These are phyloP conservation scores for Phragmites australis DNA, from an alignment of 176 grass and related monocot species.

Conservation along the genomic window DNA sequence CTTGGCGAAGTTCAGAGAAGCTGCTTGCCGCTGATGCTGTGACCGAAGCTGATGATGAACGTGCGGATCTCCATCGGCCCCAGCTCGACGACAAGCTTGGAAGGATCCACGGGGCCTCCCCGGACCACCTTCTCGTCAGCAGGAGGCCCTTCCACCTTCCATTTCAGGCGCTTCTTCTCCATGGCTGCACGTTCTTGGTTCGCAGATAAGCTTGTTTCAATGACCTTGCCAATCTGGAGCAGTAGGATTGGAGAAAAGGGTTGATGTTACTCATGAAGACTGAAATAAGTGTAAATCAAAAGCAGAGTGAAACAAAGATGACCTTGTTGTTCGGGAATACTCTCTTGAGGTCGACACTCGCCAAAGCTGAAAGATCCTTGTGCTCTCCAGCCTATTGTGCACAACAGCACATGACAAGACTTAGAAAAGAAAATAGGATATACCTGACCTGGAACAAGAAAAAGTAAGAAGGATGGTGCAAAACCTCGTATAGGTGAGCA, in stretches of 20 bases:
- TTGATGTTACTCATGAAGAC: background rate
- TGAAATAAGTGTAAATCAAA: background rate
- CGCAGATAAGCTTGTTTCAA: constrained; percentile 75
- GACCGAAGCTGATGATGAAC: constrained; percentile 60
- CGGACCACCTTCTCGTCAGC: constrained; percentile 39
- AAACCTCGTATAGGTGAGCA: constrained; percentile 89
- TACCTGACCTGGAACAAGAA: background rate
- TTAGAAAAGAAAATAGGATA: background rate
- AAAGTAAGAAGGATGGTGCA: background rate
- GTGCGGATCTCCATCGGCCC: constrained; percentile 97
- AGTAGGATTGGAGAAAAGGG: background rate
- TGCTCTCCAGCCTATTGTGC: constrained; percentile 63
- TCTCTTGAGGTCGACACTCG: constrained; percentile 71
- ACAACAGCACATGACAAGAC: background rate
- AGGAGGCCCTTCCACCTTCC: constrained; percentile 55
- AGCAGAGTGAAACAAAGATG: background rate
- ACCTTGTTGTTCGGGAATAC: constrained; percentile 89
- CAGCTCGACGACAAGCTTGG: constrained; percentile 59
- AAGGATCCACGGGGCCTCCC: constrained; percentile 67
- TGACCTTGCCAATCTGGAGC: constrained; percentile 64
- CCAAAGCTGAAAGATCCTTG: constrained; percentile 73
- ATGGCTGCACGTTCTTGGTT: constrained; percentile 77
- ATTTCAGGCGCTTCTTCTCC: constrained; percentile 94
- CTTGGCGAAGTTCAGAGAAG: background rate
- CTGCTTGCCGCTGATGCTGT: background rate